Conservation (phyloP, 352 stramenopile genomes). For the Pythium brassicae region DNA sequence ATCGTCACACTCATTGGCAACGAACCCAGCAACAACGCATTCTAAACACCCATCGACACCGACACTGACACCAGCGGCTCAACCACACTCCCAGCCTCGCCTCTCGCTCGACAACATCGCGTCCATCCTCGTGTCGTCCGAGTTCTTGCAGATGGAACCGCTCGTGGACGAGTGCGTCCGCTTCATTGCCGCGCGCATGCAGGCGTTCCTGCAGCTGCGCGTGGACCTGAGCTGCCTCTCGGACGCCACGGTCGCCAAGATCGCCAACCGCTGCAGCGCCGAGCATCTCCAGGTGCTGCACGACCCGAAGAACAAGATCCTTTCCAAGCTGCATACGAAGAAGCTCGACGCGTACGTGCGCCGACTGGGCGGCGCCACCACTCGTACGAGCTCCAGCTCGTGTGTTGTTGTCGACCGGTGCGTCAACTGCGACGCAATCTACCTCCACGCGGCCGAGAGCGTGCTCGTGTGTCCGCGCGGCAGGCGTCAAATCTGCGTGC, state of each 20-base stretch:
- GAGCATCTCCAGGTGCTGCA: constrained; percentile 62
- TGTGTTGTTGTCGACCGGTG: constrained; percentile 28
- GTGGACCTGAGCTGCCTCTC: constrained; percentile 86
- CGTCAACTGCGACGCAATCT: constrained; percentile 39
- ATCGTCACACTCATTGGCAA: too few relatives aligned
- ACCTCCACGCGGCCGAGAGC: constrained; percentile 20
- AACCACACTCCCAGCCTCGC: constrained; percentile 6
- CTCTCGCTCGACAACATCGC: constrained; percentile 72
- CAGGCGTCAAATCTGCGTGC: constrained; percentile 31
- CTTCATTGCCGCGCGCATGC: constrained; percentile 70
- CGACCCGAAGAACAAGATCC: constrained; percentile 85
- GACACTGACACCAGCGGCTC: neutral
- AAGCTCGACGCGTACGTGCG: constrained; percentile 67
- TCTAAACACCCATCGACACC: too few relatives aligned
- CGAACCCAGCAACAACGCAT: too few relatives aligned
- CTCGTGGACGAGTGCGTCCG: constrained; percentile 81
- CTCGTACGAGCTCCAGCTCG: neutral
- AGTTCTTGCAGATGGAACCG: constrained; percentile 90
- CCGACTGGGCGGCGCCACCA: constrained; percentile 17
- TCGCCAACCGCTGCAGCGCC: constrained; percentile 52
- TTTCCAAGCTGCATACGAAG: constrained; percentile 80
- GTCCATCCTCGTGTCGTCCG: constrained; percentile 88
- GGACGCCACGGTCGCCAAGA: constrained; percentile 63
- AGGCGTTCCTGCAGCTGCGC: constrained; percentile 80
- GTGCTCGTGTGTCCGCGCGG: constrained; percentile 31